Conservation (phyloP, 371 early-diverging fungal genomes). For the Mortierella sp. region DNA sequence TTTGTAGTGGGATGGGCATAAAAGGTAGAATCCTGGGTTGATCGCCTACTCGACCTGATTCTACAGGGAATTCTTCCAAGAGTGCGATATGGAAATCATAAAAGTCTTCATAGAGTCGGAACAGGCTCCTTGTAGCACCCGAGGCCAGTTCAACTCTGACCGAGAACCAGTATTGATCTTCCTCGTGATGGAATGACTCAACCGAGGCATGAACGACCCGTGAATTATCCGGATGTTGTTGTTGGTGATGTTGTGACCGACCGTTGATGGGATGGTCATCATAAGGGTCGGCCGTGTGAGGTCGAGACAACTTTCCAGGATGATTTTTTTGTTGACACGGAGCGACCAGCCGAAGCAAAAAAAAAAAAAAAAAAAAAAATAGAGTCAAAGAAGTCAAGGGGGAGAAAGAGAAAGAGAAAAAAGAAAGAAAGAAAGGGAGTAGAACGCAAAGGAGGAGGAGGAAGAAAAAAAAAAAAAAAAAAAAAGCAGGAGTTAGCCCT, state of each 20-base stretch:
- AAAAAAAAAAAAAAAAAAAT: neutral
- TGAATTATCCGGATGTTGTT: slow-evolving; percentile 2
- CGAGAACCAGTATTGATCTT: slow-evolving; percentile 77
- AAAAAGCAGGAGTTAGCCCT: neutral
- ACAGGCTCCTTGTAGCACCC: slow-evolving; percentile 64
- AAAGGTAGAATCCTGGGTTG: slow-evolving; percentile 76
- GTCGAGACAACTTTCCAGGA: no score
- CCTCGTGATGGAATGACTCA: slow-evolving; percentile 66
- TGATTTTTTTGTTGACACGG: neutral
- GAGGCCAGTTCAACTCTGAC: slow-evolving; percentile 68
- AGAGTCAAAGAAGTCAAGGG: no score
- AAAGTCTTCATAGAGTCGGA: slow-evolving; percentile 85
- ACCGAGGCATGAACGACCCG: slow-evolving; percentile 64
- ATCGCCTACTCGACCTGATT: slow-evolving; percentile 74
- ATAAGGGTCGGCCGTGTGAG: slow-evolving; percentile 13
- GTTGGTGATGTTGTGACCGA: neutral
- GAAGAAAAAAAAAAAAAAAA: neutral
- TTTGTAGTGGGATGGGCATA: slow-evolving; percentile 75
- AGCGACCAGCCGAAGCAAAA: neutral
- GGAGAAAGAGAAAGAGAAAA: slow-evolving; percentile 3
- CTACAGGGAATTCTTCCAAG: slow-evolving; percentile 76
- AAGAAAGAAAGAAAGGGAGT: neutral
- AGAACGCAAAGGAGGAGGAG: neutral
- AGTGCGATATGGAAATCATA: slow-evolving; percentile 84
- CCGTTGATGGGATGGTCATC: no score